Evolutionary conservation across 31 red algal genomes (phyloP), one percentile per base, ranked within the genome.

Genomic region (Bonnemaisonia californica): DNA sequence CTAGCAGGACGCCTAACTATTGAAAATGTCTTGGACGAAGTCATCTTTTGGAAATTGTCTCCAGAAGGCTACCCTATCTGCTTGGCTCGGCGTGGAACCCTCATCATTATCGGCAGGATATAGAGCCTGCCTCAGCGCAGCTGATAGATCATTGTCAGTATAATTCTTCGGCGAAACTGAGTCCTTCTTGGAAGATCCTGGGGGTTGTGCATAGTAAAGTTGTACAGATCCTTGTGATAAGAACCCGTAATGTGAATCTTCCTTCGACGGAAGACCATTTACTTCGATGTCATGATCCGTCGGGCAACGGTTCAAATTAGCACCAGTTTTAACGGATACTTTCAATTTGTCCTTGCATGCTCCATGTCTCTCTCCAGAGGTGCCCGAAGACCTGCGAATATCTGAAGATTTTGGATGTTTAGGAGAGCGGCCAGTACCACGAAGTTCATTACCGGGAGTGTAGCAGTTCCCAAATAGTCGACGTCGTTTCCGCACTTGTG

Each of bases 221-320:
- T 58, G 74, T 29, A 77, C 0, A 19, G 47, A 77, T 7, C 51
- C 51, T 33, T 77, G 48, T 12, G 74, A 77, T n/a, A 77, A 16
- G 4, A 73, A 40, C 26, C 69, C 69, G 21, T 41, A 35, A 22
- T 47, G 1, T 47, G 69, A 73, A 11, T 24, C 23, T 23, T 70
- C 8, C 39, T 33, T 18, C 11, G 24, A 36, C 12, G 21, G 12
- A 7, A 51, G 16, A 7, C 9, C 7, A 51, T 51, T 51, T 16
- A 11, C 16, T 7, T 51, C 9, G 9, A 51, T 51, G 16, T 51
- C 45, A 7, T 7, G 9, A 16, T 51, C 45, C 9, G 7, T 16
- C 16, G 45, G 9, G 7, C 16, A 16, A 11, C 45, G 45, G 7
- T 7, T 7, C 45, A 11, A 16, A 11, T 11, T 16, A 7, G 16